Conservation (phyloP, 208 protist species). For the Cochliopodium minus region DNA sequence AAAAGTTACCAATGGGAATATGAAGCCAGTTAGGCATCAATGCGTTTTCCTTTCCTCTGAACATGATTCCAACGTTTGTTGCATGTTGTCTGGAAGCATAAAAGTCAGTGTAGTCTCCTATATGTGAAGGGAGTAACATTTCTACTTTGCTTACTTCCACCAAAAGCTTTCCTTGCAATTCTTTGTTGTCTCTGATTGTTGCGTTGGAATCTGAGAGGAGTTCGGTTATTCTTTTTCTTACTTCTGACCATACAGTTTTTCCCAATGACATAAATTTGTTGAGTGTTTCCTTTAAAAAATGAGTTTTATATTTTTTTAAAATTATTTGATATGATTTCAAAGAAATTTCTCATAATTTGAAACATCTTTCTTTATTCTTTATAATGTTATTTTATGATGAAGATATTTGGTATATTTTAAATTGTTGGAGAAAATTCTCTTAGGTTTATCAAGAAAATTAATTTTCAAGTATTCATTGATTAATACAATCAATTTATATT, state of each 20-base stretch:
- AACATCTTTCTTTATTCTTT: conserved; percentile 3
- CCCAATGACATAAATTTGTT: conserved; percentile 57
- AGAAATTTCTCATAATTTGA: not conserved
- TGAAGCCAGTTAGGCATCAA: conserved; percentile 60
- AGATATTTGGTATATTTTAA: conserved; percentile 18
- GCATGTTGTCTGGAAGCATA: conserved; percentile 63
- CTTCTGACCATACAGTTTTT: conserved; percentile 25
- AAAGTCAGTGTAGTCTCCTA: conserved; percentile 80
- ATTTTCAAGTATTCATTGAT: too few relatives aligned
- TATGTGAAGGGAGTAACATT: conserved; percentile 50
- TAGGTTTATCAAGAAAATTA: too few relatives aligned
- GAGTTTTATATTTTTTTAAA: not conserved
- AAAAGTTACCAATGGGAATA: too few relatives aligned
- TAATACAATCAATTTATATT: too few relatives aligned
- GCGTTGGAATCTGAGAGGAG: conserved; percentile 30
- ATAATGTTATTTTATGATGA: conserved; percentile 8
- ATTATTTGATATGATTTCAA: not conserved
- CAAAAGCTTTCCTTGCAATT: conserved; percentile 22
- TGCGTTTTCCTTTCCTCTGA: conserved; percentile 47
- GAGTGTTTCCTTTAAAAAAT: conserved; percentile 37
- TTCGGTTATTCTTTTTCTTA: conserved; percentile 20
- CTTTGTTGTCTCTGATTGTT: conserved; percentile 27
- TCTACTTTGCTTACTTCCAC: conserved; percentile 18
- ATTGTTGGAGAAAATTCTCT: too few relatives aligned
- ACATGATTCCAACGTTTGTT: conserved; percentile 68